A percentile compares a stretch with the other conserved stretches of the same genome.
These are phyloP conservation scores for Stromatinia cepivora DNA, from an alignment of 2,329 filamentous ascomycete genomes.

Conservation along the genomic window DNA sequence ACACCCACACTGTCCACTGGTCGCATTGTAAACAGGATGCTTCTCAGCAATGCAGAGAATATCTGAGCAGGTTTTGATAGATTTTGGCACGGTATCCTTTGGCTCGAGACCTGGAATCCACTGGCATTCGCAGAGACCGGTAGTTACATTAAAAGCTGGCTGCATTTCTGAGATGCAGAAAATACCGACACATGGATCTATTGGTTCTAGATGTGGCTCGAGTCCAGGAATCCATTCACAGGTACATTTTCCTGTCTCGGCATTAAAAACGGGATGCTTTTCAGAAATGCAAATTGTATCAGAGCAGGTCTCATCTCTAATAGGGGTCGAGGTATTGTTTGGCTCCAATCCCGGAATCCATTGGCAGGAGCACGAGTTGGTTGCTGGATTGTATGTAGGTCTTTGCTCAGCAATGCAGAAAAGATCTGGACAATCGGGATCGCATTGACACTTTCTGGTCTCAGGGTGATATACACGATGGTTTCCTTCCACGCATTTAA, in stretches of 20 bases:
- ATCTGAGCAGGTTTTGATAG: neutral
- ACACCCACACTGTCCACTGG: constrained; percentile 22
- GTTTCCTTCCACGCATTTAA: constrained; percentile 28
- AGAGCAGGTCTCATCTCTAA: constrained; percentile 21
- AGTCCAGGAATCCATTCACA: constrained; percentile 31
- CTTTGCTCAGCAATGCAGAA: constrained; percentile 27
- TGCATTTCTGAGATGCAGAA: constrained; percentile 27
- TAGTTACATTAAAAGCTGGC: constrained; percentile 17
- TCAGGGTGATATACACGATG: constrained; percentile 31
- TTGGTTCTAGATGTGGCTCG: constrained; percentile 10
- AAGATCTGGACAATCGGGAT: constrained; percentile 30
- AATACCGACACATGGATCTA: constrained; percentile 19
- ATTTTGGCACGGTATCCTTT: neutral
- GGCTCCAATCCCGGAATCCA: constrained; percentile 26
- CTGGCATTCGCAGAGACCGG: constrained; percentile 23
- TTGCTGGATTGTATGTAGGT: constrained; percentile 26
- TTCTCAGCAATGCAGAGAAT: constrained; percentile 24
- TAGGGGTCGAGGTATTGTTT: neutral
- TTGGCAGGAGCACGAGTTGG: constrained; percentile 28
- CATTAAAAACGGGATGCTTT: constrained; percentile 21
- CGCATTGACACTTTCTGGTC: constrained; percentile 28
- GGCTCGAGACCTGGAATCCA: constrained; percentile 22
- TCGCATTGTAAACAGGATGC: constrained; percentile 21
- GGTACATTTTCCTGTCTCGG: constrained; percentile 17
- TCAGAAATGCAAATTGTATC: constrained; percentile 30